Base-by-base conservation (phyloP, 2,329 filamentous ascomycete genomes). In the Sporothrix inflata region DNA sequence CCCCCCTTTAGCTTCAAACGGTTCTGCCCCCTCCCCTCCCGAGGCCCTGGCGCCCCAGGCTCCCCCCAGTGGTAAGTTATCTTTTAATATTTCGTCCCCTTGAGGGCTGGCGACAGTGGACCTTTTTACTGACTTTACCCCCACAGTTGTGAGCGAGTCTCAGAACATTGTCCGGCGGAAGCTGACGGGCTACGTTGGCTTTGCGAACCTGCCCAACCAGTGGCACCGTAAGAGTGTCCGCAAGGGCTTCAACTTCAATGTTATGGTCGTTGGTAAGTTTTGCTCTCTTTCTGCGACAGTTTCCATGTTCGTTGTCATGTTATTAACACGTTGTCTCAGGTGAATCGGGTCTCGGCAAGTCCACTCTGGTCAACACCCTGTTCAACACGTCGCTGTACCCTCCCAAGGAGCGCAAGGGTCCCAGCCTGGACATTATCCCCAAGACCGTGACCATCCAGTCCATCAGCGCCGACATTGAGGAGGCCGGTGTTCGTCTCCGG, bases 161-260 rank as follows among this genome's bases (percentile, higher is more conserved):
- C 91, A 91, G 84, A 98, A 99, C 87, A 97, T 99, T 82, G 95
- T 99, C 79, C 93, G 96, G 84, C 90, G 96, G 84, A 99, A 99
- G 88, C 87, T 99, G 81, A 98, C 96, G 68, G 96, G 96, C 80
- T 99, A 98, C 79, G 96, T 99, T 79, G 96, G 96, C 77, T 99
- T 99, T 81, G 96, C 96, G 83, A 99, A 99, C 83, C 85, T 99
- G 81, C 96, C 96, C 76, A 99, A 99, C 86, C 96, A 99, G 85
- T 99, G 96, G 96, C 96, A 99, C 88, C 95, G 96, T 84, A 99
- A 99, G 92, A 98, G 94, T 90, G 96, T 99, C 80, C 94, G 96
- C 82, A 99, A 99, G 85, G 96, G 96, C 75, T 99, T 99, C 90
- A 99, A 98, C 89, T 99, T 99, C 89, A 99, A 99, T 82, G 96